phyloP scores from a whole-genome alignment of 306 rosid genomes.

The Pterocarpus santalinus region DNA sequence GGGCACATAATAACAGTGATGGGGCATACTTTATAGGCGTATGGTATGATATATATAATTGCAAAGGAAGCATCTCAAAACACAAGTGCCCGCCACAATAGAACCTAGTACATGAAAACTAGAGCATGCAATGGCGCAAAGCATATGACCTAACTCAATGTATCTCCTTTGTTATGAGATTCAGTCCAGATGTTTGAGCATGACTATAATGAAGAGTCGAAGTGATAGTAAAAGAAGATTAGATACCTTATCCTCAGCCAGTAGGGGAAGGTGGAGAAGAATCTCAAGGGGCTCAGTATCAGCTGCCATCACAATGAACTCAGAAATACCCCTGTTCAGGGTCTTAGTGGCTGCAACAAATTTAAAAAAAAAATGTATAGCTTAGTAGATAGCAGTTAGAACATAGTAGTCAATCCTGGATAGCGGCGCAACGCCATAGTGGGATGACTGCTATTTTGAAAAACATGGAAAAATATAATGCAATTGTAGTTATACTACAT shows the following conservation, averaged over 20 bases:
- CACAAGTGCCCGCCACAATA: neutral
- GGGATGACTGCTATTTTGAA: too few relatives aligned
- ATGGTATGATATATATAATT: neutral
- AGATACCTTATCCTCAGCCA: conserved; percentile 89
- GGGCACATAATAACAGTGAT: too few relatives aligned
- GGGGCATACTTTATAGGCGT: too few relatives aligned
- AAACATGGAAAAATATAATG: too few relatives aligned
- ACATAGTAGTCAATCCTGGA: too few relatives aligned
- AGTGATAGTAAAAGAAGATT: neutral
- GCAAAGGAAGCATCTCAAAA: neutral
- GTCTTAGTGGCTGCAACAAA: conserved; percentile 82
- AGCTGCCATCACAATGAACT: conserved; percentile 91
- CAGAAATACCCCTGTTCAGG: conserved; percentile 86
- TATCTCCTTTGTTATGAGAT: neutral
- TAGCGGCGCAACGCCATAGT: too few relatives aligned
- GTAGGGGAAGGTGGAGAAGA: conserved; percentile 87
- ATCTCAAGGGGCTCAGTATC: conserved; percentile 94
- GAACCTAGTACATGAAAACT: neutral
- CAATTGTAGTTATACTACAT: too few relatives aligned
- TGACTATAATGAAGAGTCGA: neutral
- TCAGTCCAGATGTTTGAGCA: too few relatives aligned
- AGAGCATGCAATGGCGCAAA: neutral
- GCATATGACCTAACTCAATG: neutral
- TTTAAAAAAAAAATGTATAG: neutral
- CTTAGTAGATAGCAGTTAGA: neutral